Evolutionary conservation across 257 asterid species (phyloP).

Genomic region (Solanum peruvianum): DNA sequence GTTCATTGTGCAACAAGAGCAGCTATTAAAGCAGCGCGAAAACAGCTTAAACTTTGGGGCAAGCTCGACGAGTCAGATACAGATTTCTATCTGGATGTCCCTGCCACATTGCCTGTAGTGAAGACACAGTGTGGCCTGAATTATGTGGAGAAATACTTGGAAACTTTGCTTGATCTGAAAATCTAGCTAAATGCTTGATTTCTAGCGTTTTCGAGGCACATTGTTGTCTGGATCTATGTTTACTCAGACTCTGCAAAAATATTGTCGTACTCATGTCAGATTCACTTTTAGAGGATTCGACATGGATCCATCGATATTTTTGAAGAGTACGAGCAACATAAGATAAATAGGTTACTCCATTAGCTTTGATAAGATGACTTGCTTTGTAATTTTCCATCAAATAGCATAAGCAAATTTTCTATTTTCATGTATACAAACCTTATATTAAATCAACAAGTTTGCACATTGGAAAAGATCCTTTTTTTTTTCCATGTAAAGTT

Average conservation of each 20-base stretch:
- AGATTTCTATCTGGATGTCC: constrained; percentile 42
- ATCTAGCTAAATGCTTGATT: neutral
- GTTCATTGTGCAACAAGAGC: constrained; percentile 75
- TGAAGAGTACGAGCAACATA: neutral
- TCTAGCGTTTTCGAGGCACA: neutral
- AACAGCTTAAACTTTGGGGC: constrained; percentile 51
- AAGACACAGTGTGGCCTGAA: constrained; percentile 57
- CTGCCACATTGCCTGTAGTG: constrained; percentile 66
- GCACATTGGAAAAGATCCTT: no score
- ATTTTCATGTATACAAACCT: neutral
- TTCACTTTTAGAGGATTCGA: neutral
- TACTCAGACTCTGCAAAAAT: neutral
- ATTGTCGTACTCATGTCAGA: neutral
- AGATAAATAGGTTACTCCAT: neutral
- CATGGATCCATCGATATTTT: rapidly evolving
- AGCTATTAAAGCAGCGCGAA: constrained; percentile 61
- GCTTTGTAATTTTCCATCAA: neutral
- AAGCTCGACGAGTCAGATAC: constrained; percentile 24
- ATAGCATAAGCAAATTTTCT: neutral
- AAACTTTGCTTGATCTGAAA: constrained; percentile 9
- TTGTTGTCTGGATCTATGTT: neutral
- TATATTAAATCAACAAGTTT: neutral
- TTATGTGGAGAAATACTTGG: constrained; percentile 36
- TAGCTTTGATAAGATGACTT: neutral
- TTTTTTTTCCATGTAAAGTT: no score